Percentiles rank a stretch among this genome's conserved stretches.
Conservation (phyloP, 495 filamentous ascomycete species). For the Chaetomidium leptoderma region DNA sequence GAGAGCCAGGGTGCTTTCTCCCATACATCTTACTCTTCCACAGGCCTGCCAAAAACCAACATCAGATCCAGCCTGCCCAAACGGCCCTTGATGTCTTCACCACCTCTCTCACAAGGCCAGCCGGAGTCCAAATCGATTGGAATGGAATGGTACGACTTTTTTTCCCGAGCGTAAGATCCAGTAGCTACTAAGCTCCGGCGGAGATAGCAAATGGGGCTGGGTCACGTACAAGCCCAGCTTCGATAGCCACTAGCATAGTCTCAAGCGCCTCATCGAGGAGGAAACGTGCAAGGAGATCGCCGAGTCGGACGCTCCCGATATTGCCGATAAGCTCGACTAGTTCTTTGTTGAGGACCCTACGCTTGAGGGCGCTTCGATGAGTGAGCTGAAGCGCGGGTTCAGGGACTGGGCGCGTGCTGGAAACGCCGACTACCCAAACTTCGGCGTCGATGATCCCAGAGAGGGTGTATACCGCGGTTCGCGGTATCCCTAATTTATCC, state of each 20-base stretch:
- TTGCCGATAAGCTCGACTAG: background rate
- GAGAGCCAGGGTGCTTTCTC: too few species aligned
- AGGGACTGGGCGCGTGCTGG: background rate
- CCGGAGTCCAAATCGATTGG: too few species aligned
- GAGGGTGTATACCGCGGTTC: background rate
- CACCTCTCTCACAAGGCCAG: too few species aligned
- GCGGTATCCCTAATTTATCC: background rate
- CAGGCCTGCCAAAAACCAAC: too few species aligned
- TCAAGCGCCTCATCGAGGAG: background rate
- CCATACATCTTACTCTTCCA: too few species aligned
- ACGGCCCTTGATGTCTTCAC: too few species aligned
- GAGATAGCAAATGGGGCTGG: too few species aligned
- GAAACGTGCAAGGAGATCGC: background rate
- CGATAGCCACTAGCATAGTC: background rate
- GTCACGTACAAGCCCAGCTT: background rate
- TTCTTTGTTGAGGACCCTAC: background rate
- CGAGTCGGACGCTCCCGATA: background rate
- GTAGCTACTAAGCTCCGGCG: too few species aligned
- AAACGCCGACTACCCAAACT: background rate
- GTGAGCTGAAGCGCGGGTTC: background rate
- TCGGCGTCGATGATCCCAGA: background rate
- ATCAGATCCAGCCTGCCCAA: too few species aligned
- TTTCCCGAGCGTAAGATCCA: too few species aligned
- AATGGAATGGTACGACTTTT: too few species aligned
- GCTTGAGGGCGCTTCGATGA: background rate